Percentiles rank a stretch among this genome's conserved stretches.
These are phyloP conservation scores for Arthroderma uncinatum DNA, from an alignment of 2,329 filamentous ascomycete species.

Conservation along the genomic window DNA sequence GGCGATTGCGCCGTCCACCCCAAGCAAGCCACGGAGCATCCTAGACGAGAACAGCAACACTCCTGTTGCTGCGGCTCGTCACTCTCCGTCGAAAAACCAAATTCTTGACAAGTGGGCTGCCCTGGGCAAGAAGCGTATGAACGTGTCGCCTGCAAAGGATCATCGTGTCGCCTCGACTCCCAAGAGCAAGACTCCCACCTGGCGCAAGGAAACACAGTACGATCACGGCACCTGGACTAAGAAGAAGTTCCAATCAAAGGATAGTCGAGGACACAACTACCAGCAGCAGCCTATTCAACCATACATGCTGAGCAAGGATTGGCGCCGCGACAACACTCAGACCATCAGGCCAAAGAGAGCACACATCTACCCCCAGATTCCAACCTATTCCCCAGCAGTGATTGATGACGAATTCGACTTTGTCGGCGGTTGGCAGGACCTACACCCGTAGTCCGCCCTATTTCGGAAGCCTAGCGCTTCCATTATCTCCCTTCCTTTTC, in stretches of 20 bases:
- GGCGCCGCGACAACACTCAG: constrained; percentile 34
- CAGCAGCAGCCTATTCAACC: constrained; percentile 25
- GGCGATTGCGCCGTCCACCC: constrained; percentile 43
- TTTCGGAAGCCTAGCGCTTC: constrained; percentile 13
- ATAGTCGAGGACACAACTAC: constrained; percentile 3
- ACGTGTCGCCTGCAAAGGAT: constrained; percentile 45
- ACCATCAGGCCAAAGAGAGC: constrained; percentile 22
- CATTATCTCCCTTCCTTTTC: constrained; percentile 15
- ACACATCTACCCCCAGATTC: constrained; percentile 18
- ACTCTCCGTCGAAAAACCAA: constrained; percentile 46
- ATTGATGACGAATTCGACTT: constrained; percentile 61
- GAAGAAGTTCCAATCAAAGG: constrained; percentile 21
- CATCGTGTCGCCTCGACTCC: constrained; percentile 41
- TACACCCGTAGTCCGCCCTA: constrained; percentile 46
- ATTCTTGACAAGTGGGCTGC: constrained; percentile 76
- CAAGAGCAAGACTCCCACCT: constrained; percentile 31
- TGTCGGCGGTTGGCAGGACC: constrained; percentile 81
- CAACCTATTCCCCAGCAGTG: constrained; percentile 40
- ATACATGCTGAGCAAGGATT: constrained; percentile 35
- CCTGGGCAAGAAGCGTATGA: constrained; percentile 72
- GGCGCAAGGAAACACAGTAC: constrained; percentile 34
- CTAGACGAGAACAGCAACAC: constrained; percentile 9
- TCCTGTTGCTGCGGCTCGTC: constrained; percentile 32
- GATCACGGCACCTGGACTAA: constrained; percentile 27
- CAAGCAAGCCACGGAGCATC: constrained; percentile 57